phyloP scores from a whole-genome alignment of 805 yeast genomes.

The Kazachstania taianensis region DNA sequence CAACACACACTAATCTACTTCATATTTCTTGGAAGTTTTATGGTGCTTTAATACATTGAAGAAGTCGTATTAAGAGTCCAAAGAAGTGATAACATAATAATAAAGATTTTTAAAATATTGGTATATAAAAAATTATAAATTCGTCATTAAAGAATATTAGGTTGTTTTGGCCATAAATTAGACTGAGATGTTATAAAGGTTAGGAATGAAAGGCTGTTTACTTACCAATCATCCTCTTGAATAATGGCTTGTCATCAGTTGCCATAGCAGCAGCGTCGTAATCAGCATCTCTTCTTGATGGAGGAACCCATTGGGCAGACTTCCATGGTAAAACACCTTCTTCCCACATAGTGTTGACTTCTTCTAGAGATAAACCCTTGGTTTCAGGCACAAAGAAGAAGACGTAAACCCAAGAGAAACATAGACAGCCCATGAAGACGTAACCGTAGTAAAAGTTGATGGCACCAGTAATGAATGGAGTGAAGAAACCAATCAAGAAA shows the following conservation, averaged over 20 bases:
- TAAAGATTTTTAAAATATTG: too few relatives aligned
- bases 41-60: too few relatives aligned
- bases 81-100: too few relatives aligned
- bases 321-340: conserved; percentile 31
- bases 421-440: conserved; percentile 43
- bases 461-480: conserved; percentile 53
- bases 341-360: conserved; percentile 51
- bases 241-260: conserved; percentile 12
- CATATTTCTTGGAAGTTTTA: too few relatives aligned
- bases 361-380: conserved; percentile 66
- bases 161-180: too few relatives aligned
- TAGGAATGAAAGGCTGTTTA: too few relatives aligned
- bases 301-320: conserved; percentile 42
- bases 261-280: conserved; percentile 12
- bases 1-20: too few relatives aligned
- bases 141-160: too few relatives aligned
- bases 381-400: conserved; percentile 64
- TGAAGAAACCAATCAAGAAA: conserved; percentile 53
- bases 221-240: conserved; percentile 6
- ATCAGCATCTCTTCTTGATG: conserved; percentile 22
- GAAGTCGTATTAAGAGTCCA: too few relatives aligned
- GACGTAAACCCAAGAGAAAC: conserved; percentile 46
- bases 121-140: too few relatives aligned
- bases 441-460: conserved; percentile 62
- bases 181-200: too few relatives aligned